These are phyloP conservation scores for Suillus alpinus DNA, from an alignment of 768 basidiomycete species.

Conservation along the genomic window DNA sequence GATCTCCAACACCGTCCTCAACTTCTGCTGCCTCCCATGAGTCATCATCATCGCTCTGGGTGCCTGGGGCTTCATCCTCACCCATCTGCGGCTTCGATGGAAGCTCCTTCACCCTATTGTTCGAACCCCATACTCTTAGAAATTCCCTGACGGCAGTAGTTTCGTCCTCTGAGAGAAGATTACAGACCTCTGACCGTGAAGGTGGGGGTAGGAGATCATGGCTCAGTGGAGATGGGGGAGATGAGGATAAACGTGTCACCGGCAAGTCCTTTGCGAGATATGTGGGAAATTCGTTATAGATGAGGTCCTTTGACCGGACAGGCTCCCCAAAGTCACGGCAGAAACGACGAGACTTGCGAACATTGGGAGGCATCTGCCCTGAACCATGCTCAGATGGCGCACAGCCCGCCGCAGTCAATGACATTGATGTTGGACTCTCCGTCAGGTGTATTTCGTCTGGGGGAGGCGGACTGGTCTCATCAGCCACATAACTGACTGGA, in stretches of 20 bases:
- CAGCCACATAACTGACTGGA: not conserved
- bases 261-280: not conserved
- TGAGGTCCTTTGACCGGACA: not conserved
- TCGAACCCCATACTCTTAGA: constrained; percentile 14
- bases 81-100: constrained; percentile 10
- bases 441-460: not conserved
- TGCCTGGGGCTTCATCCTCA: not conserved
- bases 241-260: not conserved
- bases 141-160: constrained; percentile 12
- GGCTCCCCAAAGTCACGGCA: constrained; percentile 7
- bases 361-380: not conserved
- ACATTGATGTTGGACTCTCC: not conserved
- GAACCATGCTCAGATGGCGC: not conserved
- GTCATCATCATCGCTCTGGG: constrained; percentile 8
- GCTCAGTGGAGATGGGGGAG: not conserved
- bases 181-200: not conserved
- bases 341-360: constrained; percentile 11
- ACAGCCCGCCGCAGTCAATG: not conserved
- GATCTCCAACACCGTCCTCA: constrained; percentile 9
- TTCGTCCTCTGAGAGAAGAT: constrained; percentile 14
- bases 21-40: constrained; percentile 14
- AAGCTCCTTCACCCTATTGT: constrained; percentile 6
- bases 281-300: not conserved
- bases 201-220: constrained; percentile 3
- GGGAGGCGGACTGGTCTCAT: not conserved